A percentile compares a stretch with the other conserved stretches of the same genome.
phyloP scores from a whole-genome alignment of 768 basidiomycete species.

The Lentinula sp. region DNA sequence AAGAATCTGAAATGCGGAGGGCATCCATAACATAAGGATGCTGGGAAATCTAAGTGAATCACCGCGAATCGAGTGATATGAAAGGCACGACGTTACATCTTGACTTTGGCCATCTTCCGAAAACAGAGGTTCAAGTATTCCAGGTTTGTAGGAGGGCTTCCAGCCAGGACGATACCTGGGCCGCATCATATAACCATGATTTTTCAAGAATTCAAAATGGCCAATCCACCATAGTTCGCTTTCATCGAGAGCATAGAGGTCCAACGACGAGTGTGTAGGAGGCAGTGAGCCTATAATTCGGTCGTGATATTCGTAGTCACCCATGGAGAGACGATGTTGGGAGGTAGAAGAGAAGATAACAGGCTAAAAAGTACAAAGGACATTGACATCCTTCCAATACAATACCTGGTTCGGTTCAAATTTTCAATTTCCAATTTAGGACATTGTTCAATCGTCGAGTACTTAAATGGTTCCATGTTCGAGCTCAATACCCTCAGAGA shows the following conservation, averaged over 20 bases:
- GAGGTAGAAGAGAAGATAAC: too few relatives aligned
- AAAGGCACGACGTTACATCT: background rate
- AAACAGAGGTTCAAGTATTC: background rate
- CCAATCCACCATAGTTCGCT: constrained; percentile 11
- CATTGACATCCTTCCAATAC: too few relatives aligned
- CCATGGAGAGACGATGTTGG: too few relatives aligned
- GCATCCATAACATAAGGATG: constrained; percentile 11
- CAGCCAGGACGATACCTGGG: constrained; percentile 14
- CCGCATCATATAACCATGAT: constrained; percentile 12
- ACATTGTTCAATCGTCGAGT: too few relatives aligned
- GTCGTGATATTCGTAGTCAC: background rate
- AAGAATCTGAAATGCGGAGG: constrained; percentile 14
- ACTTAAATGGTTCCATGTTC: too few relatives aligned
- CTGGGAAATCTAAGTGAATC: background rate
- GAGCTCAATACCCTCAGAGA: too few relatives aligned
- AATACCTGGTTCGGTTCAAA: too few relatives aligned
- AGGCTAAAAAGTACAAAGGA: too few relatives aligned
- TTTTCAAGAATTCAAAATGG: constrained; percentile 10
- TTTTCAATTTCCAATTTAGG: too few relatives aligned
- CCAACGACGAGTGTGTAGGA: background rate
- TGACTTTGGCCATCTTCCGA: background rate
- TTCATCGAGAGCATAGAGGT: background rate
- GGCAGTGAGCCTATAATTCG: background rate
- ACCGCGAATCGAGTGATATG: background rate
- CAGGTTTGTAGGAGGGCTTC: constrained; percentile 12